phyloP scores from a whole-genome alignment of 2,329 filamentous ascomycete genomes.

The Aspergillus tubingensis region DNA sequence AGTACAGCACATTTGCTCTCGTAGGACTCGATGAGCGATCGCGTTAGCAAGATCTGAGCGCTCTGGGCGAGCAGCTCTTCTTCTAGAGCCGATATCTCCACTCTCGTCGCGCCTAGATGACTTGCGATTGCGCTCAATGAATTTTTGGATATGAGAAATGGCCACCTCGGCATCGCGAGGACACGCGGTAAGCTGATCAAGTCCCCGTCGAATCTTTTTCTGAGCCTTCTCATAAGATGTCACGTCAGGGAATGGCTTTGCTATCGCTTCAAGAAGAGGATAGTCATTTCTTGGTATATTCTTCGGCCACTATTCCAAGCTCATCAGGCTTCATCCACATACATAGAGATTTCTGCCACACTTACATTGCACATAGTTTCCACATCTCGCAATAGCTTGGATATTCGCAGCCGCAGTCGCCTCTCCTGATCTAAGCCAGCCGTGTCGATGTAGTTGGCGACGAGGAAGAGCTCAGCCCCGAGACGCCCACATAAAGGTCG shows the following conservation, averaged over 20 bases:
- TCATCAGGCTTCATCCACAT: not conserved
- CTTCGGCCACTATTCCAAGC: not conserved
- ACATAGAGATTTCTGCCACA: not conserved
- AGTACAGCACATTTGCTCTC: not conserved
- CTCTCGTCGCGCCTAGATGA: not conserved
- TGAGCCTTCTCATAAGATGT: not conserved
- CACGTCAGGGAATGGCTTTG: not conserved
- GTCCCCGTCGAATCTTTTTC: not conserved
- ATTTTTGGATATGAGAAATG: not conserved
- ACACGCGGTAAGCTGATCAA: not conserved
- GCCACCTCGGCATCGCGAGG: not conserved
- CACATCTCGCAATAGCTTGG: not conserved
- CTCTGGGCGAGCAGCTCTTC: not conserved
- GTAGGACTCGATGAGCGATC: not conserved
- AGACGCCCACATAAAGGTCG: not conserved
- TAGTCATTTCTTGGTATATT: not conserved
- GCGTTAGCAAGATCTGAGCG: not conserved
- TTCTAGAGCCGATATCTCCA: not conserved
- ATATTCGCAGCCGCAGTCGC: not conserved
- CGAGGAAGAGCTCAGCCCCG: not conserved
- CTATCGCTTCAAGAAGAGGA: not conserved
- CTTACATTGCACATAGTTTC: not conserved
- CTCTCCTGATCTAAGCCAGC: not conserved
- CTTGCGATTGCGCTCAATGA: not conserved
- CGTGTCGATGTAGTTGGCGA: not conserved